These are phyloP conservation scores for Limonomyces culmigenus DNA, from an alignment of 1,284 basidiomycete species.

Conservation along the genomic window DNA sequence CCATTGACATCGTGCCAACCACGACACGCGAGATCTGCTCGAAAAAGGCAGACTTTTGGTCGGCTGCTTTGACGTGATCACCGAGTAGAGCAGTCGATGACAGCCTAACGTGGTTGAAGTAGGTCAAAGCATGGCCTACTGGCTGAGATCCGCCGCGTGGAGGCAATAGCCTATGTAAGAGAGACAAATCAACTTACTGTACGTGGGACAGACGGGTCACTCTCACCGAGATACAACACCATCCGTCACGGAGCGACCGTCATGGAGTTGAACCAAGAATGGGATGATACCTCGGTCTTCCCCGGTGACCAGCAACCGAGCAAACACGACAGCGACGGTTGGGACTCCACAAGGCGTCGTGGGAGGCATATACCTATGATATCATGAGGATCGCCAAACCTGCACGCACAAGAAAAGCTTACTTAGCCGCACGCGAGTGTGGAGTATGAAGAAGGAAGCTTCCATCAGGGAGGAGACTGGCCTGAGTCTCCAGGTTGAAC, in stretches of 20 bases:
- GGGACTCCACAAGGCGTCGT: slow-evolving; percentile 19
- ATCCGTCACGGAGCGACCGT: slow-evolving; percentile 16
- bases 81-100: slow-evolving; percentile 20
- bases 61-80: slow-evolving; percentile 10
- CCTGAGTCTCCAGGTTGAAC: slow-evolving; percentile 21
- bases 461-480: slow-evolving; percentile 17
- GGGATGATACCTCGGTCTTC: slow-evolving; percentile 17
- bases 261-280: slow-evolving; percentile 18
- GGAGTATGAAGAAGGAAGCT: slow-evolving; percentile 21
- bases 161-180: too few relatives aligned
- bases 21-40: slow-evolving; percentile 18
- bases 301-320: slow-evolving; percentile 14
- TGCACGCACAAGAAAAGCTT: too few relatives aligned
- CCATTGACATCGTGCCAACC: slow-evolving; percentile 20
- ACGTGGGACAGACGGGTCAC: background rate
- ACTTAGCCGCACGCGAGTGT: slow-evolving; percentile 19
- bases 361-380: slow-evolving; percentile 28
- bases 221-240: slow-evolving; percentile 15
- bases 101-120: slow-evolving; percentile 20
- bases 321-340: slow-evolving; percentile 18
- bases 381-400: too few relatives aligned
- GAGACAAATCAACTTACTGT: slow-evolving; percentile 9
- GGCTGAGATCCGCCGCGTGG: slow-evolving; percentile 18
- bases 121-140: slow-evolving; percentile 21
- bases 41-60: slow-evolving; percentile 15